Base-by-base conservation (phyloP, 2,329 filamentous ascomycete genomes). In the Cercospora janseana region DNA sequence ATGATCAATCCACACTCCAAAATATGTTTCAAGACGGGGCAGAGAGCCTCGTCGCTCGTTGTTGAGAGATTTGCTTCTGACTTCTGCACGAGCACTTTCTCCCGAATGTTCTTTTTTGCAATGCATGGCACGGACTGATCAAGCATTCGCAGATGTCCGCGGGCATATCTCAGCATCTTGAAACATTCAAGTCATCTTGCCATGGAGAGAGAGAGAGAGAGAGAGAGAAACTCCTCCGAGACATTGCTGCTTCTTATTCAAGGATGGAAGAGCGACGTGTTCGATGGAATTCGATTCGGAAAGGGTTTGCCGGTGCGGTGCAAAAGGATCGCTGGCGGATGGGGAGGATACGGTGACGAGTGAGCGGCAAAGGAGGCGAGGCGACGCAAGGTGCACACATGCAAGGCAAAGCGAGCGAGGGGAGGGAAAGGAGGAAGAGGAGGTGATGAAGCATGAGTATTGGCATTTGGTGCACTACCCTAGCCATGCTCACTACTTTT, bases 11-110 rank as follows among this genome's bases (percentile, higher is more conserved):
- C 44, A 46, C 44, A 56, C 55, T 51, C 49, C 52, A 56, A 57
- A 63, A 59, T 58, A 65, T 65, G 61, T 65, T 65, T 65, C 63
- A 65, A 65, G 63, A 65, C 63, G 63, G 61, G 60, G 57, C 63
- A 48, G 54, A 64, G 61, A 60, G 56, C 48, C 50, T 56, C 38
- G n/a, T n/a, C n/a, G 48, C 35, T 56, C 52, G 32, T 46, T 46
- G 44, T 46, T 46, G 44, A 46, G 34, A 38, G 34, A 38, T 38
- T 38, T 13, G 24, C 34, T 38, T n/a, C n/a, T n/a, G n/a, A n/a
- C n/a, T n/a, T n/a, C n/a, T n/a, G n/a, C n/a, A n/a, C n/a, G n/a
- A n/a, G n/a, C n/a, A n/a, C n/a, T n/a, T n/a, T n/a, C n/a, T n/a
- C n/a, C n/a, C n/a, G n/a, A n/a, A n/a, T n/a, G n/a, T n/a, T n/a